Conservation (phyloP, 345 rosid species). For the Sisymbrium irio region DNA sequence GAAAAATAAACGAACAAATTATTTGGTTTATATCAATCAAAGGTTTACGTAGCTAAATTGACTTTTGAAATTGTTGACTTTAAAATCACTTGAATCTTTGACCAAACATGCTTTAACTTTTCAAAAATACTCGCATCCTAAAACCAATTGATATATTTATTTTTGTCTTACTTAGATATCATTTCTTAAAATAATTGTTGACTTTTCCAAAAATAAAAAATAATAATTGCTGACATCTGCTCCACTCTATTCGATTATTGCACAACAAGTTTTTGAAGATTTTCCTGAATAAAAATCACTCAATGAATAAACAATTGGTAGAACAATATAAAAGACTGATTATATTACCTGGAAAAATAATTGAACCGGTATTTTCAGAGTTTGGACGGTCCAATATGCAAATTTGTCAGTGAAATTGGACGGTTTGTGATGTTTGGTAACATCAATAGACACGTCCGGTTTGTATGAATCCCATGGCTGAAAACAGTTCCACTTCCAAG, state of each 20-base stretch:
- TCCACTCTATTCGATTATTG: neutral
- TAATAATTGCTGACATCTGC: neutral
- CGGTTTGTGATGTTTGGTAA: conserved; percentile 56
- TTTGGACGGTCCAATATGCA: conserved; percentile 63
- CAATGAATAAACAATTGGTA: neutral
- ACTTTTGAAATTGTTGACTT: neutral
- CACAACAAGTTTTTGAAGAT: neutral
- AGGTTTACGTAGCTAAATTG: neutral
- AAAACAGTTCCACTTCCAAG: conserved; percentile 69
- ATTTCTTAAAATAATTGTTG: neutral
- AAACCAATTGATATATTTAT: neutral
- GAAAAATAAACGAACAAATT: neutral
- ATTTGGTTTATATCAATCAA: neutral
- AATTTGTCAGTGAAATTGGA: conserved; percentile 46
- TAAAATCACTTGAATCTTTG: neutral
- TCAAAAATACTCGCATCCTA: neutral
- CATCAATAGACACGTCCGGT: conserved; percentile 52
- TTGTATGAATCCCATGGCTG: conserved; percentile 68
- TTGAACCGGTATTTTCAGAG: conserved; percentile 45
- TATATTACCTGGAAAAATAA: conserved; percentile 54
- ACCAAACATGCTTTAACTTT: neutral
- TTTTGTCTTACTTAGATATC: too few species aligned
- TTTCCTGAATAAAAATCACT: neutral
- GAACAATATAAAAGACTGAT: neutral
- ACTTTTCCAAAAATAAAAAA: too few species aligned